Percentiles rank a stretch among this genome's conserved stretches.
These are phyloP conservation scores for Alternaria triticimaculans DNA, from an alignment of 2,329 filamentous ascomycete genomes.

Conservation along the genomic window DNA sequence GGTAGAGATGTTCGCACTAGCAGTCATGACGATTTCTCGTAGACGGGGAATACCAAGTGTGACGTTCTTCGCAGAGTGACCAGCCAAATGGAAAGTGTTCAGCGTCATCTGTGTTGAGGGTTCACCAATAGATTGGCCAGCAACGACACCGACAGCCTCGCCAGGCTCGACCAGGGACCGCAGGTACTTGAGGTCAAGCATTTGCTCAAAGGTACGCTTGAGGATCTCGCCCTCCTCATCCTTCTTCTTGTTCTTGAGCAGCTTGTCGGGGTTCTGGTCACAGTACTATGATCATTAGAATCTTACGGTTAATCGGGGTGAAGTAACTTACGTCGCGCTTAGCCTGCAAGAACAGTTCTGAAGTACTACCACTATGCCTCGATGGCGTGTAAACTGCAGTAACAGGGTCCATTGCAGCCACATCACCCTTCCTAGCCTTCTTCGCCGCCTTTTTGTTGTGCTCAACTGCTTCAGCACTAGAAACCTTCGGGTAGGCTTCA, in stretches of 20 bases:
- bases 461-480: slow-evolving; percentile 70
- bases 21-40: slow-evolving; percentile 98
- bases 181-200: slow-evolving; percentile 92
- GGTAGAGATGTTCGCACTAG: slow-evolving; percentile 85
- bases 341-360: slow-evolving; percentile 79
- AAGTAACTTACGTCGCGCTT: slow-evolving; percentile 64
- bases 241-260: slow-evolving; percentile 67
- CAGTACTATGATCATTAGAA: slow-evolving; percentile 64
- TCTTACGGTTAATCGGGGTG: not conserved
- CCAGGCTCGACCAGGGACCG: slow-evolving; percentile 91
- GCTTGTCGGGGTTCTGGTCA: slow-evolving; percentile 72
- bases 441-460: slow-evolving; percentile 75
- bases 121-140: slow-evolving; percentile 94
- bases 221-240: slow-evolving; percentile 55
- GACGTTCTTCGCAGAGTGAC: slow-evolving; percentile 97
- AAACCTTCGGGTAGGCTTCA: slow-evolving; percentile 60
- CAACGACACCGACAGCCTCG: slow-evolving; percentile 95
- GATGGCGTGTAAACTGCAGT: slow-evolving; percentile 76
- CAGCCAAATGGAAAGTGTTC: slow-evolving; percentile 99
- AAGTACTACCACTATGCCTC: slow-evolving; percentile 82
- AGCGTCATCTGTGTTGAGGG: slow-evolving; percentile 99
- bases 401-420: slow-evolving; percentile 76
- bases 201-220: slow-evolving; percentile 75
- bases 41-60: slow-evolving; percentile 97
- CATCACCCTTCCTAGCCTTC: slow-evolving; percentile 74